phyloP scores from a whole-genome alignment of 345 rosid genomes.

The Lepidium africanum region DNA sequence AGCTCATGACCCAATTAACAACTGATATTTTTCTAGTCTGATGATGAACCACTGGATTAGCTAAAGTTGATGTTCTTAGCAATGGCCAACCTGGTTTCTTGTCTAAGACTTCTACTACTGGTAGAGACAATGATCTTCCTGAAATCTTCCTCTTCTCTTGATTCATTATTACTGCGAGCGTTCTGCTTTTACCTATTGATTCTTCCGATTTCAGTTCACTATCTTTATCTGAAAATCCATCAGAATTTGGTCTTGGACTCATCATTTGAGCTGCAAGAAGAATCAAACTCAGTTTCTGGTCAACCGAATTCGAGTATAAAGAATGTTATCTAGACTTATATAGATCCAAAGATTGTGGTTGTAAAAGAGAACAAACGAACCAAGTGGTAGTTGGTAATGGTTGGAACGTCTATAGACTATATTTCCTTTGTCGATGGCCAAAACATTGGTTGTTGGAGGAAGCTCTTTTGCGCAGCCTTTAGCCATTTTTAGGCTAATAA shows the following conservation, averaged over 20 bases:
- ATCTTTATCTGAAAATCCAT: constrained; percentile 23
- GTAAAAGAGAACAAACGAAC: constrained; percentile 32
- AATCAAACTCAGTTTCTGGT: background rate
- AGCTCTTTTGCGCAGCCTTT: constrained; percentile 61
- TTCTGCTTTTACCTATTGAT: constrained; percentile 6
- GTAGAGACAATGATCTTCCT: constrained; percentile 34
- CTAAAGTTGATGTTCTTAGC: constrained; percentile 39
- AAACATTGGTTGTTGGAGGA: constrained; percentile 55
- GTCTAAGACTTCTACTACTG: constrained; percentile 41
- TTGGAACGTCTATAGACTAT: constrained; percentile 55
- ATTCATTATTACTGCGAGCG: background rate
- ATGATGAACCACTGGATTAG: constrained; percentile 27
- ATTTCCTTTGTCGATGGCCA: constrained; percentile 68
- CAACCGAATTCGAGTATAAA: background rate
- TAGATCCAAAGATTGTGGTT: background rate
- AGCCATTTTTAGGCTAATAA: constrained; percentile 40
- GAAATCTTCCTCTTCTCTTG: constrained; percentile 21
- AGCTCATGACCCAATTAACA: constrained; percentile 82
- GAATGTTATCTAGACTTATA: background rate
- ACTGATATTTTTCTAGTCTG: constrained; percentile 47
- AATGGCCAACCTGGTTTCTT: constrained; percentile 86
- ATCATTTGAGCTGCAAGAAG: constrained; percentile 39
- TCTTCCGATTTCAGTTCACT: constrained; percentile 40
- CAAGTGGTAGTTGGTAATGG: constrained; percentile 42
- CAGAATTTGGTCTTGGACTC: constrained; percentile 43